These are phyloP conservation scores for Raddia distichophylla DNA, from an alignment of 176 grass and related monocot genomes.

Conservation along the genomic window DNA sequence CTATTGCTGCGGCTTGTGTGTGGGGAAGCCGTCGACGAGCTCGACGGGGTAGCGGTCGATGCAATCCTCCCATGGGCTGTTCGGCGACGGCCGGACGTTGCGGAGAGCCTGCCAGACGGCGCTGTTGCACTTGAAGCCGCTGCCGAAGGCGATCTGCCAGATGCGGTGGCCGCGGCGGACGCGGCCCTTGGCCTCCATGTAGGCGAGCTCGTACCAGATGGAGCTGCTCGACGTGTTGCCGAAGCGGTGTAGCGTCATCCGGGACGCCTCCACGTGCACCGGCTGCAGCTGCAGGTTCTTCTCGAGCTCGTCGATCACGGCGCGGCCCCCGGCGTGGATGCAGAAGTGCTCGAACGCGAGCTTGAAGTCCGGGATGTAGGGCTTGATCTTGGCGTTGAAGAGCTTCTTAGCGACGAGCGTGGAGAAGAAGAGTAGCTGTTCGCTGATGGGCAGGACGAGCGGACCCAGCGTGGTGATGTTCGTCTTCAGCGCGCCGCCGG, in stretches of 20 bases:
- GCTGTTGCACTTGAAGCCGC: constrained; percentile 97
- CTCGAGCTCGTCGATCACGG: constrained; percentile 90
- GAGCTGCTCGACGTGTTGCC: constrained; percentile 96
- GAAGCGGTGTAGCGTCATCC: constrained; percentile 86
- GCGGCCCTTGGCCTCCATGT: constrained; percentile 87
- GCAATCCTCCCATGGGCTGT: constrained; percentile 78
- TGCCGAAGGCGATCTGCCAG: constrained; percentile 96
- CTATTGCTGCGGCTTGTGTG: constrained; percentile 43
- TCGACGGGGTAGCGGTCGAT: constrained; percentile 81
- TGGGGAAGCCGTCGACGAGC: constrained; percentile 67
- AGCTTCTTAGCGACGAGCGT: constrained; percentile 81
- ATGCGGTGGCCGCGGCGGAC: constrained; percentile 73
- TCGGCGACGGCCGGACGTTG: constrained; percentile 63
- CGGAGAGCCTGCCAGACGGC: constrained; percentile 79
- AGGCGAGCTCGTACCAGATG: constrained; percentile 94
- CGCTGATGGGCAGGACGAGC: constrained; percentile 81
- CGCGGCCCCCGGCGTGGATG: constrained; percentile 89
- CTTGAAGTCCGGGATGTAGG: constrained; percentile 92
- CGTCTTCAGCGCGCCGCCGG: constrained; percentile 78
- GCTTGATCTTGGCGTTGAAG: constrained; percentile 80
- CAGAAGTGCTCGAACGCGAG: constrained; percentile 93
- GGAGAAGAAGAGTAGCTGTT: constrained; percentile 85
- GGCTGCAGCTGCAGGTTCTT: constrained; percentile 86
- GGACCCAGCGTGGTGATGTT: constrained; percentile 97
- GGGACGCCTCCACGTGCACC: constrained; percentile 80